Evolutionary conservation across 495 filamentous ascomycete species (phyloP).

Genomic region (Hypoxylon trugodes): DNA sequence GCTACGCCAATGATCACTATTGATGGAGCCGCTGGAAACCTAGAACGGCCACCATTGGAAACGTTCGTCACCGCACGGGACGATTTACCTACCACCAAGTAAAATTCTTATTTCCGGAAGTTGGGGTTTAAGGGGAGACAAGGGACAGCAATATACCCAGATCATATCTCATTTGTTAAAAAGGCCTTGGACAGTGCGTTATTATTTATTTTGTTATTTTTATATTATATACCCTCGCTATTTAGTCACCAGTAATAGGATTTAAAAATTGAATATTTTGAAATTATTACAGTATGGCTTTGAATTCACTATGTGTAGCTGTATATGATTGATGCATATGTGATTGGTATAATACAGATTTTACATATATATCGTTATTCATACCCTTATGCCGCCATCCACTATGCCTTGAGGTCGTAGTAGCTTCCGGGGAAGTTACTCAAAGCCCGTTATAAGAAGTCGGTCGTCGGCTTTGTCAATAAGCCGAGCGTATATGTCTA

Average conservation of each 20-base stretch:
- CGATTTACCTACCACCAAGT: slow-evolving; percentile 38
- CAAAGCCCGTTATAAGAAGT: too few species aligned
- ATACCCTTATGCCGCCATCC: neutral
- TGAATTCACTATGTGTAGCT: neutral
- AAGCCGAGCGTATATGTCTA: too few species aligned
- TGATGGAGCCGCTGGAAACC: neutral
- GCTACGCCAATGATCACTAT: slow-evolving; percentile 15
- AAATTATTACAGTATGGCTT: neutral
- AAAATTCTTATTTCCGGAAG: slow-evolving; percentile 2
- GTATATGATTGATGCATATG: slow-evolving; percentile 9
- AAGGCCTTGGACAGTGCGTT: slow-evolving; percentile 10
- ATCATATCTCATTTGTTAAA: slow-evolving; percentile 30
- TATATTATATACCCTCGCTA: slow-evolving; percentile 36
- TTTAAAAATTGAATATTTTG: slow-evolving; percentile 17
- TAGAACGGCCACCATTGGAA: slow-evolving; percentile 47
- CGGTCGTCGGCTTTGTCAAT: too few species aligned
- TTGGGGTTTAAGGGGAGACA: slow-evolving; percentile 6
- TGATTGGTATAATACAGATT: slow-evolving; percentile 18
- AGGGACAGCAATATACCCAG: slow-evolving; percentile 35
- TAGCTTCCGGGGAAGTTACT: neutral
- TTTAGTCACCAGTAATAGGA: slow-evolving; percentile 9
- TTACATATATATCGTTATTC: neutral
- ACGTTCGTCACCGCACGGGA: slow-evolving; percentile 54
- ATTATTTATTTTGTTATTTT: slow-evolving; percentile 12
- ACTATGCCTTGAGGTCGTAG: too few species aligned